A percentile compares a stretch with the other conserved stretches of the same genome.
Evolutionary conservation across 2,329 filamentous ascomycete genomes (phyloP).

Genomic region (Colletotrichum cuscutae): DNA sequence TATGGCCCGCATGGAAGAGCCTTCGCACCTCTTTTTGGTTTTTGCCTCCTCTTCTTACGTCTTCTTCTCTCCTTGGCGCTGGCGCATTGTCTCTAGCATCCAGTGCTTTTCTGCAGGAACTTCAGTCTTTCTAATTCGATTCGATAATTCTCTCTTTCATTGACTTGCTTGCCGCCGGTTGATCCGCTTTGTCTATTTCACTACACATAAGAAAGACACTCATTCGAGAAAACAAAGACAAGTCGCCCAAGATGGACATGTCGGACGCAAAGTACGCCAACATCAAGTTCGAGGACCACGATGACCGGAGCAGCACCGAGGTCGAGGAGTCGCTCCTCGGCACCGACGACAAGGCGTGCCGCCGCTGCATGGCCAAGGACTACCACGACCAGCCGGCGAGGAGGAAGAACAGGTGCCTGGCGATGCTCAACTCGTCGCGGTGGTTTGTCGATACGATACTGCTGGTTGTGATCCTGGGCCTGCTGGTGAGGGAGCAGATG

Average conservation of each 20-base stretch:
- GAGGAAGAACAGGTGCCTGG: constrained; percentile 30
- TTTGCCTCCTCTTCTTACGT: neutral
- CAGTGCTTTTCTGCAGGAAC: neutral
- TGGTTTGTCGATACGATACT: constrained; percentile 46
- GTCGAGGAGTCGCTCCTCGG: constrained; percentile 47
- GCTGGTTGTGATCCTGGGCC: constrained; percentile 43
- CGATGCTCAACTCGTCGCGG: constrained; percentile 38
- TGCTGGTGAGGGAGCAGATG: constrained; percentile 44
- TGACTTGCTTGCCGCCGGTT: constrained; percentile 6
- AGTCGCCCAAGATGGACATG: constrained; percentile 26
- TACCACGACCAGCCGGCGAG: constrained; percentile 1
- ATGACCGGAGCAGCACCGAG: constrained; percentile 45
- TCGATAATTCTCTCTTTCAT: neutral
- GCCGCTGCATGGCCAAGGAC: constrained; percentile 4
- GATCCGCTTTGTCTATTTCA: constrained; percentile 1
- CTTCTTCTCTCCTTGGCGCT: constrained; percentile 25
- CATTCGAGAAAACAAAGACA: neutral
- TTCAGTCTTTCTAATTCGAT: neutral
- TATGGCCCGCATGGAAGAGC: neutral
- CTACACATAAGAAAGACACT: neutral
- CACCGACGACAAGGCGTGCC: constrained; percentile 39
- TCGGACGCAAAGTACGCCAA: constrained; percentile 39
- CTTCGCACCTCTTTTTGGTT: too few species aligned
- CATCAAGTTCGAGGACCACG: constrained; percentile 39
- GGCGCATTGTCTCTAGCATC: constrained; percentile 21